phyloP scores from a whole-genome alignment of 352 stramenopile species.

The Phytophthora pisi region DNA sequence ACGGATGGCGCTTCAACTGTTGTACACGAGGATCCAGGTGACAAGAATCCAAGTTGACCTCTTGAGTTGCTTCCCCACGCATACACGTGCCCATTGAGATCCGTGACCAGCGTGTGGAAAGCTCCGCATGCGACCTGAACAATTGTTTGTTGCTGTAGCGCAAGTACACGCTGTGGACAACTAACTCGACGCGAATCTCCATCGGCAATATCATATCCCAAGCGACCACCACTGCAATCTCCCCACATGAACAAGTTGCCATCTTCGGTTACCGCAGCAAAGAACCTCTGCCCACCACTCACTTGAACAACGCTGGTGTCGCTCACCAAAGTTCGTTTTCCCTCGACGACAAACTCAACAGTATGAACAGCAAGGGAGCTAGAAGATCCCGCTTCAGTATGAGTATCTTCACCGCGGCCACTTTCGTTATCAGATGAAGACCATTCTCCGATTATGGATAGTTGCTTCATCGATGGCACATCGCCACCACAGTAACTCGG shows the following conservation, averaged over 20 bases:
- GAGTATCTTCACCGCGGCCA: neutral
- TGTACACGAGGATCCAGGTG: conserved; percentile 21
- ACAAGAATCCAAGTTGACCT: conserved; percentile 56
- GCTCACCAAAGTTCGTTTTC: neutral
- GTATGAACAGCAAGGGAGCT: conserved; percentile 19
- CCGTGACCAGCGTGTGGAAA: conserved; percentile 71
- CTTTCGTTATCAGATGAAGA: conserved; percentile 27
- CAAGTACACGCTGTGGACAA: conserved; percentile 41
- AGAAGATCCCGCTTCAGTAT: neutral
- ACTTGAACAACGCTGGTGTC: conserved; percentile 41
- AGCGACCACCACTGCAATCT: conserved; percentile 59
- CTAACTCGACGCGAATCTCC: conserved; percentile 51
- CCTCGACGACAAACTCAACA: conserved; percentile 27
- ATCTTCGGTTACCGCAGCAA: conserved; percentile 48
- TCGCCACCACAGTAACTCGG: conserved; percentile 1
- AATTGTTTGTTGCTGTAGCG: conserved; percentile 44
- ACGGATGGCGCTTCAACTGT: conserved; percentile 41
- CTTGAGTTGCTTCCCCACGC: conserved; percentile 69
- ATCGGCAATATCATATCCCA: conserved; percentile 57
- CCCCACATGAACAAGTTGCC: conserved; percentile 66
- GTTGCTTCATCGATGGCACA: conserved; percentile 12
- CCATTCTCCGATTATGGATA: conserved; percentile 62
- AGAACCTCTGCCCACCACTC: conserved; percentile 61
- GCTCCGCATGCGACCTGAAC: conserved; percentile 67
- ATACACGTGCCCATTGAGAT: conserved; percentile 79